A percentile compares a stretch with the other conserved stretches of the same genome.
Evolutionary conservation across 805 yeast species (phyloP).

Genomic region (Kuraishia cidri): DNA sequence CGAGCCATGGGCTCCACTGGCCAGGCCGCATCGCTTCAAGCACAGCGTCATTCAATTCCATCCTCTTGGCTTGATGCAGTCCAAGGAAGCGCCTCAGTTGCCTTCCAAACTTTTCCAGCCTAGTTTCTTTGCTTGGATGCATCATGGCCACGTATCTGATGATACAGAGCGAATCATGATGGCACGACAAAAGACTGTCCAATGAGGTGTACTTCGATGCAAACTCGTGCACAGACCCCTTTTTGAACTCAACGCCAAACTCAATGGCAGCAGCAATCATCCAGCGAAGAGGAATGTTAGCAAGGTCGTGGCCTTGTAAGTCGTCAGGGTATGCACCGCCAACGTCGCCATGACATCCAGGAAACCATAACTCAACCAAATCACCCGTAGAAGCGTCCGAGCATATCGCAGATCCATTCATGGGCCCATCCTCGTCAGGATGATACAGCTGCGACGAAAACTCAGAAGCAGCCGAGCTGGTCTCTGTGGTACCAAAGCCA

Average conservation of each 20-base stretch:
- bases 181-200: slow-evolving; percentile 34
- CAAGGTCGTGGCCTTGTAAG: slow-evolving; percentile 28
- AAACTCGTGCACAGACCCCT: slow-evolving; percentile 29
- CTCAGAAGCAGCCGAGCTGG: slow-evolving; percentile 6
- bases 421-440: background rate
- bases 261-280: slow-evolving; percentile 43
- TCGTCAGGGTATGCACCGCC: slow-evolving; percentile 62
- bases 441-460: background rate
- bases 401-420: background rate
- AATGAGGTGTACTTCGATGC: slow-evolving; percentile 25
- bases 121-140: slow-evolving; percentile 4
- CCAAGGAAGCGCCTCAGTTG: background rate
- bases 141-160: slow-evolving; percentile 7
- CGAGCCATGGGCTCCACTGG: background rate
- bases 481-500: background rate
- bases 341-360: slow-evolving; percentile 62
- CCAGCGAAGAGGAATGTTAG: slow-evolving; percentile 54
- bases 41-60: no score
- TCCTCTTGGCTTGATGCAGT: background rate
- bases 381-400: slow-evolving; percentile 15
- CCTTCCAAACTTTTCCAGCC: background rate
- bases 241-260: slow-evolving; percentile 39
- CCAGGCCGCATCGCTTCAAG: background rate
- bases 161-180: slow-evolving; percentile 41
- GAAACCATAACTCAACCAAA: slow-evolving; percentile 52